These are phyloP conservation scores for Candida koratica DNA, from an alignment of 805 yeast species.

Conservation along the genomic window DNA sequence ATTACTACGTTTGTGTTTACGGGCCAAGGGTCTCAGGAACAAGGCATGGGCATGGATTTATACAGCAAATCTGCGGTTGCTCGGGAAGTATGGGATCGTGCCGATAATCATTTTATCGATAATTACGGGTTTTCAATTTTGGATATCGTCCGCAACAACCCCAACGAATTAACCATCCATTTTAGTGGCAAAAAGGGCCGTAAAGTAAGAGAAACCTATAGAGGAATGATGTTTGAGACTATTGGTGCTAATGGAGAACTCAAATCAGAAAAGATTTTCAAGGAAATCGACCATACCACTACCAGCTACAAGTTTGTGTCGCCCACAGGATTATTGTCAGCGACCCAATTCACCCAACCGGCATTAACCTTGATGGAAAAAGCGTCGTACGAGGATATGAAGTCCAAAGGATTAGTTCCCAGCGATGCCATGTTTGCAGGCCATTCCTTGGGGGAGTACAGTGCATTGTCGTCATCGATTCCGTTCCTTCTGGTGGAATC, in stretches of 20 bases:
- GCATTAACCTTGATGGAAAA: slow-evolving; percentile 99
- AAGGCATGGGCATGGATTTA: slow-evolving; percentile 99
- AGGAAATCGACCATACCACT: slow-evolving; percentile 77
- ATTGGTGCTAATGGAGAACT: slow-evolving; percentile 78
- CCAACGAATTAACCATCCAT: slow-evolving; percentile 90
- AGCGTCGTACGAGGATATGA: slow-evolving; percentile 97
- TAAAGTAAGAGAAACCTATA: slow-evolving; percentile 88
- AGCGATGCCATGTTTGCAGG: slow-evolving; percentile 95
- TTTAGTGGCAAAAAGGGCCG: slow-evolving; percentile 98
- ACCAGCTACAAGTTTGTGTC: slow-evolving; percentile 85
- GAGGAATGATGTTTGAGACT: slow-evolving; percentile 96
- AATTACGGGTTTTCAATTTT: slow-evolving; percentile 97
- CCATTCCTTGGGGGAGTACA: slow-evolving; percentile 98
- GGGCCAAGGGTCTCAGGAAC: slow-evolving; percentile 99
- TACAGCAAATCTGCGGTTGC: slow-evolving; percentile 90
- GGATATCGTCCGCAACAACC: slow-evolving; percentile 93
- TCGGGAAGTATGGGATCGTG: slow-evolving; percentile 94
- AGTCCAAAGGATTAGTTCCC: slow-evolving; percentile 91
- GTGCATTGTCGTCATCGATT: slow-evolving; percentile 94
- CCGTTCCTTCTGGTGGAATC: slow-evolving; percentile 99
- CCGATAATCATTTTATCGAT: slow-evolving; percentile 85
- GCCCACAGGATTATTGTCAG: slow-evolving; percentile 91
- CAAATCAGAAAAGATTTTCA: slow-evolving; percentile 91
- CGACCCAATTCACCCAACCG: slow-evolving; percentile 99
- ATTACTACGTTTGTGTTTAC: slow-evolving; percentile 95